A percentile compares a stretch with the other conserved stretches of the same genome.
phyloP scores from a whole-genome alignment of 306 rosid genomes.

The Bauhinia variegata region DNA sequence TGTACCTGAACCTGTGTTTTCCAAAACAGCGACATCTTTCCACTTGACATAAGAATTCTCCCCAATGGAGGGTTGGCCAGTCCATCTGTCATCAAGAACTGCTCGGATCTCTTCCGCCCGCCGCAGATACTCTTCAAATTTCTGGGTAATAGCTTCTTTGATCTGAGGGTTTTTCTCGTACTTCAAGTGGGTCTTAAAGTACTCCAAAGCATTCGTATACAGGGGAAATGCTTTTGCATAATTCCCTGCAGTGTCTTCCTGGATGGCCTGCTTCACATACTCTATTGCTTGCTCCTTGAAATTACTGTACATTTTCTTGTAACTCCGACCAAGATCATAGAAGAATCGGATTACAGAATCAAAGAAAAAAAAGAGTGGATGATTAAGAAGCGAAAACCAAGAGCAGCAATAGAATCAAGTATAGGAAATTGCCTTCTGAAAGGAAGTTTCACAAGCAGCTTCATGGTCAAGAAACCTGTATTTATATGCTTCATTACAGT shows the following conservation, averaged over 20 bases:
- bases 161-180: constrained; percentile 97
- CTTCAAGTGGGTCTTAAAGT: constrained; percentile 90
- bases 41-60: constrained; percentile 95
- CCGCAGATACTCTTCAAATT: constrained; percentile 91
- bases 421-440: not conserved
- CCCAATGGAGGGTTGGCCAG: constrained; percentile 88
- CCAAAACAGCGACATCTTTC: constrained; percentile 96
- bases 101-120: constrained; percentile 99
- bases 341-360: not conserved
- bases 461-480: no score
- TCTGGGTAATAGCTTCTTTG: constrained; percentile 91
- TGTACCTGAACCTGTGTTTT: no score
- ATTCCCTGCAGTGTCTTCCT: constrained; percentile 89
- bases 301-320: no score
- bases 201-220: constrained; percentile 95
- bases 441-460: no score
- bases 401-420: constrained; percentile 26
- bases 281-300: no score
- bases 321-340: constrained; percentile 37
- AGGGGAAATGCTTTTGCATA: constrained; percentile 94
- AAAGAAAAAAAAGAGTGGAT: not conserved
- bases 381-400: constrained; percentile 44
- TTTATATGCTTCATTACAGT: no score
- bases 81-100: constrained; percentile 95
- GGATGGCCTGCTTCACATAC: constrained; percentile 95